Evolutionary conservation across 2,329 filamentous ascomycete genomes (phyloP).

Genomic region (Trichoderma hamatum): DNA sequence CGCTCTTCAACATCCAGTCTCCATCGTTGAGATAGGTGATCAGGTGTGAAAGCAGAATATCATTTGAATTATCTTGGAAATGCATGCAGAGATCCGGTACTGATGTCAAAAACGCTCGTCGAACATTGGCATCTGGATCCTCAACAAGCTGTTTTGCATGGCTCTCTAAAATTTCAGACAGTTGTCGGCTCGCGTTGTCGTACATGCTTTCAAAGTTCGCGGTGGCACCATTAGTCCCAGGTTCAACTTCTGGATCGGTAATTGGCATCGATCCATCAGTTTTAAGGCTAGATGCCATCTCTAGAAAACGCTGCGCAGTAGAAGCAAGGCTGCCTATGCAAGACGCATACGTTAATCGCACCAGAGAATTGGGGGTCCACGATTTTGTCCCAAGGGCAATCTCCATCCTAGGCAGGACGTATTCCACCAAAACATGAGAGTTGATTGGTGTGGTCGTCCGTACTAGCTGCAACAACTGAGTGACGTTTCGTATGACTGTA

Average conservation of each 20-base stretch:
- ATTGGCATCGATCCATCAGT: conserved; percentile 80
- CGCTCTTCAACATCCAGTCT: conserved; percentile 95
- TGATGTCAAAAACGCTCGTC: conserved; percentile 86
- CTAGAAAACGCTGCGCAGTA: conserved; percentile 81
- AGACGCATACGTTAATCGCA: conserved; percentile 89
- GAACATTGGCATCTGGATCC: conserved; percentile 81
- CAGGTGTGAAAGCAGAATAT: conserved; percentile 92
- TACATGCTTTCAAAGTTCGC: conserved; percentile 81
- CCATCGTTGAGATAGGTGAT: conserved; percentile 97
- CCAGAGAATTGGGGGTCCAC: conserved; percentile 62
- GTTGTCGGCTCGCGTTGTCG: conserved; percentile 80
- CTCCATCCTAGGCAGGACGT: conserved; percentile 67
- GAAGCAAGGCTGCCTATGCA: conserved; percentile 87
- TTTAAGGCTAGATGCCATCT: conserved; percentile 85
- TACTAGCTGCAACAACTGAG: conserved; percentile 85
- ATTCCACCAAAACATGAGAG: conserved; percentile 69
- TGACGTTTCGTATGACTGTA: conserved; percentile 81
- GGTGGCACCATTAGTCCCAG: conserved; percentile 62
- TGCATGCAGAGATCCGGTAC: conserved; percentile 93
- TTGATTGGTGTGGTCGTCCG: conserved; percentile 81
- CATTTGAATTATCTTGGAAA: conserved; percentile 89
- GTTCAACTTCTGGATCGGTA: conserved; percentile 78
- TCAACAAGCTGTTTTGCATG: conserved; percentile 91
- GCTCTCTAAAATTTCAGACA: conserved; percentile 80
- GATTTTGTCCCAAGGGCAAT: conserved; percentile 52